Evolutionary conservation across 306 rosid species (phyloP).

Genomic region (Quercus robur): DNA sequence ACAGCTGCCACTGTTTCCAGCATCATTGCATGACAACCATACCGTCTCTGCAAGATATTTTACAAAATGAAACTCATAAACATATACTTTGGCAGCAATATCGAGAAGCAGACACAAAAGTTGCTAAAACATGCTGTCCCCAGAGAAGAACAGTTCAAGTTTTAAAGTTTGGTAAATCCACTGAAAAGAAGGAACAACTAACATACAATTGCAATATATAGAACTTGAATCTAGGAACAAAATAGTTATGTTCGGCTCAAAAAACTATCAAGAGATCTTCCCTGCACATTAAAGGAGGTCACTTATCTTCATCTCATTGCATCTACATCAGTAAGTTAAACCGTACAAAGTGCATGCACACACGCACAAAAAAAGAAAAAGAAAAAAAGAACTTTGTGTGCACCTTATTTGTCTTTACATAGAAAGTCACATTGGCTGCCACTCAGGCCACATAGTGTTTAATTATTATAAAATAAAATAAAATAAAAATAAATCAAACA

Average conservation of each 20-base stretch:
- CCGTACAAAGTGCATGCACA: too few species aligned
- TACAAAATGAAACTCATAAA: slow-evolving; percentile 8
- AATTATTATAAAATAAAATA: too few species aligned
- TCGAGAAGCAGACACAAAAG: background rate
- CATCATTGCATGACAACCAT: slow-evolving; percentile 88
- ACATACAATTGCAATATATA: background rate
- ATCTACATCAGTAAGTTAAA: too few species aligned
- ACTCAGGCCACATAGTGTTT: too few species aligned
- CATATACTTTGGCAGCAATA: background rate
- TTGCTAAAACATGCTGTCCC: background rate
- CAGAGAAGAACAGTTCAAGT: background rate
- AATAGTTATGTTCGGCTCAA: background rate
- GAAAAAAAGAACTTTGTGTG: too few species aligned
- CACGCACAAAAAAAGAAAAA: too few species aligned
- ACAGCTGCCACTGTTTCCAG: slow-evolving; percentile 79
- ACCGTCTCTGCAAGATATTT: slow-evolving; percentile 49
- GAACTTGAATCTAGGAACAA: background rate
- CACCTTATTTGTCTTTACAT: too few species aligned
- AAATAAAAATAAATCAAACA: too few species aligned
- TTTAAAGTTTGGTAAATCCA: background rate
- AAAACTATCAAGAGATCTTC: too few species aligned
- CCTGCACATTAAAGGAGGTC: too few species aligned
- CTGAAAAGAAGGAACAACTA: background rate
- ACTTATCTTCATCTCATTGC: too few species aligned
- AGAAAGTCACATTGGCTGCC: too few species aligned